Evolutionary conservation across 208 protist species (phyloP), one percentile per base, ranked within the genome.

Genomic region (Acanthamoeba sp.): DNA sequence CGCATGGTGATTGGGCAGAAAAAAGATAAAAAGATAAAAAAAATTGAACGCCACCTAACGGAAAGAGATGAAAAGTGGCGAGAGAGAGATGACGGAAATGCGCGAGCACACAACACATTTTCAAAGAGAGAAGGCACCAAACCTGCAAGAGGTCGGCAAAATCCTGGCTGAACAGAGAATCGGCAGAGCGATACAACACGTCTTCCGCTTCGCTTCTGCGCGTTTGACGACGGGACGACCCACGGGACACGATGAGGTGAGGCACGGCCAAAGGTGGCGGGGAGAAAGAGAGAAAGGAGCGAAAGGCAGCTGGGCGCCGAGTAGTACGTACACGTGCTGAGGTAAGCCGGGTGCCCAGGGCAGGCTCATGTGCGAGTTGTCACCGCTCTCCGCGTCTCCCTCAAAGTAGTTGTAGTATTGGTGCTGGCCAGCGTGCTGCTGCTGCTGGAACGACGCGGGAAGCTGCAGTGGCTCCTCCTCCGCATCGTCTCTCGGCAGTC

Each of bases 131-230:
- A 20, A 69, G 59, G 16, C 9, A 69, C 9, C 59, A 24, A 32
- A 80, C 71, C 71, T 80, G 71, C 38, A 80, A 80, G 71, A 80
- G 38, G 38, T 80, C 71, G 1, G 71, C 36, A 42, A 80, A 80
- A 14, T 80, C 71, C 24, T 48, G 71, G 16, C 18, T 80, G 34
- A 80, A 80, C 16, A 80, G 71, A 9, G 71, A 80, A 45, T 22
- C 71, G n/a, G 71, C 71, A 7, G 71, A 80, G 20, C 71, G 71
- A 32, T 80, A 80, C 71, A 80, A 6, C 71, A 45, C 38, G 22
- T 42, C 71, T n/a, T 80, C 34, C 38, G 71, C 38, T 45, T 80
- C 71, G 36, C 36, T 45, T 22, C 71, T 80, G 71, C 27, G 38
- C 36, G 14, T 20, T 36, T 36, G 16, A n/a, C 42, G 38, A 45